Evolutionary conservation across 139 green algal genomes (phyloP).

Genomic region (Deuterostichococcus epilithicus): DNA sequence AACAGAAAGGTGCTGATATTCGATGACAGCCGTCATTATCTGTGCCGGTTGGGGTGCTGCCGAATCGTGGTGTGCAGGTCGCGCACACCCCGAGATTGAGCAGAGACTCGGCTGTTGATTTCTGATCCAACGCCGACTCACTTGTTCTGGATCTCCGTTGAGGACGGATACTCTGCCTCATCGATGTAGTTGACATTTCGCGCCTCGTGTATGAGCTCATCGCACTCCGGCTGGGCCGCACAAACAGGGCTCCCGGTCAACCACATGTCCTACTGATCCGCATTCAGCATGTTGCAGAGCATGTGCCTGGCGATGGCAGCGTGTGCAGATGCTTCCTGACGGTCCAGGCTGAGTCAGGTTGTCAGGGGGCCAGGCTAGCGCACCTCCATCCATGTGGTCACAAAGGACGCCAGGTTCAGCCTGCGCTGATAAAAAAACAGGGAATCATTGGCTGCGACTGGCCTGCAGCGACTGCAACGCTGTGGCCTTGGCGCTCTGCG

Average conservation of each 20-base stretch:
- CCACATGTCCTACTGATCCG: not conserved
- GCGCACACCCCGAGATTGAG: too few relatives aligned
- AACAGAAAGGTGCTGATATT: too few relatives aligned
- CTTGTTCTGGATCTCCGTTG: slow-evolving; percentile 41
- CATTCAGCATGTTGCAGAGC: not conserved
- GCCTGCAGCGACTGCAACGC: too few relatives aligned
- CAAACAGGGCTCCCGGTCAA: not conserved
- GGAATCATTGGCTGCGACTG: too few relatives aligned
- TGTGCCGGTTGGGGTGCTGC: too few relatives aligned
- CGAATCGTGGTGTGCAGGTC: too few relatives aligned
- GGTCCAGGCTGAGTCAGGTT: not conserved
- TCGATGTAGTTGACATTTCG: slow-evolving; percentile 44
- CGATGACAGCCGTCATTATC: too few relatives aligned
- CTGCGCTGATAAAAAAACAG: slow-evolving; percentile 13
- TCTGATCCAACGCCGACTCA: too few relatives aligned
- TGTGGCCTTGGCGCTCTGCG: too few relatives aligned
- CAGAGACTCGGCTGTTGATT: too few relatives aligned
- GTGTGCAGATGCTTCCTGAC: not conserved
- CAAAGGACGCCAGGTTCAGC: slow-evolving; percentile 48
- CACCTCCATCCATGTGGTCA: slow-evolving; percentile 34
- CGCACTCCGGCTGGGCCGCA: slow-evolving; percentile 34
- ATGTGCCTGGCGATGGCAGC: not conserved
- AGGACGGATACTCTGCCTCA: slow-evolving; percentile 37
- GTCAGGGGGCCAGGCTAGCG: not conserved
- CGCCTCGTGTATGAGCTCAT: slow-evolving; percentile 25